These are phyloP conservation scores for Fusarium sp. DNA, from an alignment of 2,329 filamentous ascomycete genomes.

Conservation along the genomic window DNA sequence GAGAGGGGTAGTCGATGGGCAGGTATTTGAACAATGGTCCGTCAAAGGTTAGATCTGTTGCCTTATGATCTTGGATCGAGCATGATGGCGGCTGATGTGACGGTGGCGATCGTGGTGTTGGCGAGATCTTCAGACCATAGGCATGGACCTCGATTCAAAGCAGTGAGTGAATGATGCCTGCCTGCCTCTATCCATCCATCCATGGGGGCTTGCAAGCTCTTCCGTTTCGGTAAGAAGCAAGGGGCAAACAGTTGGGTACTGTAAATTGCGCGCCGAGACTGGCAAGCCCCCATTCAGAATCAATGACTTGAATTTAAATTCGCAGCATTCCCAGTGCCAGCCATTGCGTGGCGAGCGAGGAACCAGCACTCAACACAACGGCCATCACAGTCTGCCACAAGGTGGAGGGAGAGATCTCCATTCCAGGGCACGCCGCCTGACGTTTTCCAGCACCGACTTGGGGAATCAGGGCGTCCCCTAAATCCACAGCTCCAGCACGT, in stretches of 20 bases:
- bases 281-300: conserved; percentile 23
- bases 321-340: conserved; percentile 7
- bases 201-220: neutral
- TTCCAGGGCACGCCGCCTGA: conserved; percentile 32
- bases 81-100: neutral
- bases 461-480: conserved; percentile 27
- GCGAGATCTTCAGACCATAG: neutral
- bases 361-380: conserved; percentile 18
- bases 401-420: conserved; percentile 28
- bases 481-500: conserved; percentile 19
- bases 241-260: neutral
- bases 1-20: conserved; percentile 9
- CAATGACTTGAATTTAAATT: conserved; percentile 27
- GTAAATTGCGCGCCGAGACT: conserved; percentile 17
- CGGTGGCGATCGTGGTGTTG: neutral
- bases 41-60: neutral
- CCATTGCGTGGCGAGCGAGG: conserved; percentile 10
- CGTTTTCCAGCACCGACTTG: conserved; percentile 17
- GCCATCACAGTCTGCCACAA: neutral
- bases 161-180: neutral
- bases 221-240: neutral
- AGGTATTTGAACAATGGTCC: conserved; percentile 1
- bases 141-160: neutral
- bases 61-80: neutral
- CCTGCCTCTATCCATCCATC: neutral